Conservation (phyloP, 2,329 filamentous ascomycete species). For the Fusarium scirpi region DNA sequence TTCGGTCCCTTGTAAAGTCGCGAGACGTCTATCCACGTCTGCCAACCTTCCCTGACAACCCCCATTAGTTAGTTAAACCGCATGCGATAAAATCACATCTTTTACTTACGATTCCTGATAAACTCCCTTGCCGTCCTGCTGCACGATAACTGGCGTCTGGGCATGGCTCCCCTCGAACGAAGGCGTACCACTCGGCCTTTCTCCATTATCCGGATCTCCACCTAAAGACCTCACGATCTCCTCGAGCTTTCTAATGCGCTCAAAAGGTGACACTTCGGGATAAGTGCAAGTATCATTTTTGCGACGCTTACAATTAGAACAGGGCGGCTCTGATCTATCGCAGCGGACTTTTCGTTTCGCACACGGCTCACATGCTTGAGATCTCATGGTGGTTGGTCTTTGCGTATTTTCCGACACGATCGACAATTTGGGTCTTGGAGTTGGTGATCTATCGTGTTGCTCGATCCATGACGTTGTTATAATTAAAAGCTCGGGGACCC, state of each 20-base stretch:
- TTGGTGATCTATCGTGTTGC: background rate
- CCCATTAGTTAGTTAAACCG: rapidly evolving
- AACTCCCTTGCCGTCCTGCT: constrained; percentile 11
- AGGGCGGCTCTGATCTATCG: constrained; percentile 25
- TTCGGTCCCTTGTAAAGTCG: constrained; percentile 14
- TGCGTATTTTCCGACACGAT: background rate
- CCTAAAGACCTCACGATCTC: constrained; percentile 20
- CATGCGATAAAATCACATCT: rapidly evolving
- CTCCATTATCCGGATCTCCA: constrained; percentile 6
- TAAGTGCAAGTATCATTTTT: constrained; percentile 28
- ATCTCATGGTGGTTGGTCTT: background rate
- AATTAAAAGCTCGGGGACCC: constrained; percentile 25
- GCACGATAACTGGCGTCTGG: constrained; percentile 17
- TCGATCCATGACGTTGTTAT: constrained; percentile 20
- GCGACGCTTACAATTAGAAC: constrained; percentile 24
- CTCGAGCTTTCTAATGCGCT: constrained; percentile 20
- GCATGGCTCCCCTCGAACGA: background rate
- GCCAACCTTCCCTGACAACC: constrained; percentile 10
- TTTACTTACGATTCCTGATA: constrained; percentile 23
- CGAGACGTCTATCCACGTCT: constrained; percentile 7
- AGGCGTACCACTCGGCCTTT: background rate
- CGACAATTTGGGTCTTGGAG: background rate
- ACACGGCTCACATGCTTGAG: constrained; percentile 33
- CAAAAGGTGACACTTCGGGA: constrained; percentile 17
- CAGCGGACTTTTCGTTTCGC: constrained; percentile 32